These are phyloP conservation scores for Globisporangium heterothallicum DNA, from an alignment of 352 stramenopile species.

Conservation along the genomic window DNA sequence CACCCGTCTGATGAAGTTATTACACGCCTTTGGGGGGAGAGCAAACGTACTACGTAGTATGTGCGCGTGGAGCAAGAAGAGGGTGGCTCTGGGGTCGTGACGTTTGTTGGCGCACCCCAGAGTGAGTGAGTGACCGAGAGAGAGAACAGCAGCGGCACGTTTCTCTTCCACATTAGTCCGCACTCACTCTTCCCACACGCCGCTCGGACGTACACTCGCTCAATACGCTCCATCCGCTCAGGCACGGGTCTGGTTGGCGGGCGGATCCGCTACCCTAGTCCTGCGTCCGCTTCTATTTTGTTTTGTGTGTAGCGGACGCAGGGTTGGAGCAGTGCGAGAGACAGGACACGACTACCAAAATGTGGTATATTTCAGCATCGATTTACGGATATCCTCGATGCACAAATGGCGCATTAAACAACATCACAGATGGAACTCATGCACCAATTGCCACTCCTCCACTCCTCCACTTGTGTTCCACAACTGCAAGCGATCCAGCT, in stretches of 20 bases:
- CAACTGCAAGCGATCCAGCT: constrained; percentile 44
- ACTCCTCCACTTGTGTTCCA: constrained; percentile 45
- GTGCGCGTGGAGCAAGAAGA: neutral
- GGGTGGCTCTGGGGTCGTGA: too few relatives aligned
- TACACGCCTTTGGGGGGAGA: too few relatives aligned
- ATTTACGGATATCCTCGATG: too few relatives aligned
- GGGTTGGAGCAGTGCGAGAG: too few relatives aligned
- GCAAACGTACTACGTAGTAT: too few relatives aligned
- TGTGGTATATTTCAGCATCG: neutral
- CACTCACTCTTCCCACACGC: too few relatives aligned
- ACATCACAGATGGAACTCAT: constrained; percentile 17
- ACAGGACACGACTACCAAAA: neutral
- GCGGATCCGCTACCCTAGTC: neutral
- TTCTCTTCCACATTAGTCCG: constrained; percentile 7
- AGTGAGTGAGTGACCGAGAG: neutral
- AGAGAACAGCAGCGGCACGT: neutral
- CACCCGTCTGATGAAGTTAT: neutral
- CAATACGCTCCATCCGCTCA: neutral
- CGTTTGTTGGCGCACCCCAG: too few relatives aligned
- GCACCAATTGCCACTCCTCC: constrained; percentile 34
- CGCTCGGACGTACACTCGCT: too few relatives aligned
- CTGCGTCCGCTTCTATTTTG: neutral
- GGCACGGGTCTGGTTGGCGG: neutral
- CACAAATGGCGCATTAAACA: too few relatives aligned
- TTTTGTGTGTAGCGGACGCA: too few relatives aligned